phyloP scores from a whole-genome alignment of 177 flowering plant species.

The Tripterygium wilfordii region DNA sequence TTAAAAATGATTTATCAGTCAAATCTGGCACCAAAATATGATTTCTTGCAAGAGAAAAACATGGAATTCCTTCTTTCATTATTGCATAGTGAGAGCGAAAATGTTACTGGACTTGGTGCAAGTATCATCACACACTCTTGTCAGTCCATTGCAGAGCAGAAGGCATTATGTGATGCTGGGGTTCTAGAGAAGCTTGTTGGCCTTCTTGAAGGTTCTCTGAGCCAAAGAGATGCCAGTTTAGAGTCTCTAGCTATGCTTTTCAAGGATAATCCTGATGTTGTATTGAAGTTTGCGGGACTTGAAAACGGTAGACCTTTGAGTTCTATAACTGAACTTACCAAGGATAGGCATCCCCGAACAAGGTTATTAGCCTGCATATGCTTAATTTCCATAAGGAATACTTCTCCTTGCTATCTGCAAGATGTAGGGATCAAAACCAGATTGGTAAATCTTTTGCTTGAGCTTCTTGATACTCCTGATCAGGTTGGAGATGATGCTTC shows the following conservation, averaged over 20 bases:
- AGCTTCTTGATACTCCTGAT: constrained; percentile 84
- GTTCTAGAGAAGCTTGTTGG: constrained; percentile 47
- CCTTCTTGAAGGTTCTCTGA: constrained; percentile 73
- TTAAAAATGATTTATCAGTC: constrained; percentile 89
- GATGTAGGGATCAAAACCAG: constrained; percentile 49
- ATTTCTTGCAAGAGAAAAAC: constrained; percentile 48
- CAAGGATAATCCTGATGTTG: constrained; percentile 53
- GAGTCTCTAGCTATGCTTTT: constrained; percentile 69
- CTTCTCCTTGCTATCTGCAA: constrained; percentile 50
- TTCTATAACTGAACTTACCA: constrained; percentile 46
- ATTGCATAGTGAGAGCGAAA: constrained; percentile 72
- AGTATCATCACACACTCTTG: constrained; percentile 88
- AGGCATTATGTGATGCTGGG: constrained; percentile 62
- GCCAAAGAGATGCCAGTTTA: constrained; percentile 79
- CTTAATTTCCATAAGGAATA: constrained; percentile 55
- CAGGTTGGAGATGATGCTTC: constrained; percentile 93
- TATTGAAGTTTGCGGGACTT: constrained; percentile 42
- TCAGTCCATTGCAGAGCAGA: constrained; percentile 65
- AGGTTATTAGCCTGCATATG: constrained; percentile 76
- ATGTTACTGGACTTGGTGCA: constrained; percentile 82
- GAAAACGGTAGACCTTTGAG: constrained; percentile 55
- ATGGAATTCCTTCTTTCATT: constrained; percentile 66
- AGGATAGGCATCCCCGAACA: constrained; percentile 70
- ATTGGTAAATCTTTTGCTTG: constrained; percentile 55
- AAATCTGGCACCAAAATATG: constrained; percentile 79